Conservation (phyloP, 352 stramenopile genomes). For the Globisporangium irregulare region DNA sequence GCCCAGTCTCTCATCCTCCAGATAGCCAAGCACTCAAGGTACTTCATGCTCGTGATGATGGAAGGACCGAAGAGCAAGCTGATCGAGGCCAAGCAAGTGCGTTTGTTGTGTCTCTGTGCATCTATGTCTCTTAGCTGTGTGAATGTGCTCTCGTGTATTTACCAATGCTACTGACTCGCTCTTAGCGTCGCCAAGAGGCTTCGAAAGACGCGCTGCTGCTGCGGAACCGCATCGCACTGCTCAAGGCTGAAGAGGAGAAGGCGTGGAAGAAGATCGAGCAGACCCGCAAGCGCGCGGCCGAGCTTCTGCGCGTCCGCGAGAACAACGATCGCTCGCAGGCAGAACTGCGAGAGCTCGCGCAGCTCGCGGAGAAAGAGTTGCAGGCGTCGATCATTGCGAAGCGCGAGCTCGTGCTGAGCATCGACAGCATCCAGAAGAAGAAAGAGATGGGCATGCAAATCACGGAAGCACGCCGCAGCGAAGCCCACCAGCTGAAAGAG, state of each 20-base stretch:
- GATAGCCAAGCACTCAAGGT: neutral
- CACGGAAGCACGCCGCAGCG: constrained; percentile 54
- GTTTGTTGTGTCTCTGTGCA: neutral
- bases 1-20: neutral
- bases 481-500: constrained; percentile 78
- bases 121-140: neutral
- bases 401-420: constrained; percentile 71
- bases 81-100: constrained; percentile 77
- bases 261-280: constrained; percentile 87
- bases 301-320: constrained; percentile 67
- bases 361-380: constrained; percentile 55
- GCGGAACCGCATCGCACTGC: constrained; percentile 76
- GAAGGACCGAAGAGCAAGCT: constrained; percentile 63
- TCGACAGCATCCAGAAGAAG: constrained; percentile 80
- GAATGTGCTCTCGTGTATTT: neutral
- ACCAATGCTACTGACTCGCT: neutral
- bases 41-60: constrained; percentile 21
- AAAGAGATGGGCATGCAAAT: constrained; percentile 71
- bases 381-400: constrained; percentile 71
- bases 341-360: constrained; percentile 57
- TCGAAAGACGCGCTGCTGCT: constrained; percentile 72
- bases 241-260: constrained; percentile 79
- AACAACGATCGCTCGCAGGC: constrained; percentile 61
- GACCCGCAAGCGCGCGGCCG: constrained; percentile 62
- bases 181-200: constrained; percentile 68